Conservation (phyloP, 768 basidiomycete species). For the Leucosporidium scottii region DNA sequence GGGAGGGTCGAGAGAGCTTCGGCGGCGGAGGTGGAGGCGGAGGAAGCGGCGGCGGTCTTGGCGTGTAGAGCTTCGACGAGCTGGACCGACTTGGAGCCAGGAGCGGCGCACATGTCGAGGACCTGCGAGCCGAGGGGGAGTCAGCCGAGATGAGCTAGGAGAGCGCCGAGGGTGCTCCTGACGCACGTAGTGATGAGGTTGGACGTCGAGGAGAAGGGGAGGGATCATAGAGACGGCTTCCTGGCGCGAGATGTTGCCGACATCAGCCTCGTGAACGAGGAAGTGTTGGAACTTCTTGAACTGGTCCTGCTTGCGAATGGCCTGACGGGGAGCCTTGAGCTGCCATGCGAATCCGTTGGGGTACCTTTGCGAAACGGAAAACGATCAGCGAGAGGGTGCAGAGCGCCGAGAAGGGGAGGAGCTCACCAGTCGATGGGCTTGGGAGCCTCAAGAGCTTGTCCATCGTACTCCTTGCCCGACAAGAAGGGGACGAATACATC, state of each 20-base stretch:
- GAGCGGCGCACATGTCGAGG: constrained; percentile 97
- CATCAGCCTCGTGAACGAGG: constrained; percentile 95
- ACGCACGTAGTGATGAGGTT: constrained; percentile 68
- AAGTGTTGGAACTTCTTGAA: constrained; percentile 95
- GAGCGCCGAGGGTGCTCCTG: background rate
- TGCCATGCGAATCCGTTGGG: constrained; percentile 95
- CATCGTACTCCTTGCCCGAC: constrained; percentile 67
- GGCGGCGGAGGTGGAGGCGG: constrained; percentile 39
- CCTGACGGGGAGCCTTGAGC: constrained; percentile 81
- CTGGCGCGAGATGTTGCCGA: constrained; percentile 90
- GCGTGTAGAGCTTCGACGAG: constrained; percentile 90
- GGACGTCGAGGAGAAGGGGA: constrained; percentile 86
- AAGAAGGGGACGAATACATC: constrained; percentile 70
- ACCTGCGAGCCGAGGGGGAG: constrained; percentile 48
- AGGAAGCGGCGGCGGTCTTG: constrained; percentile 53
- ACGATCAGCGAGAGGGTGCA: background rate
- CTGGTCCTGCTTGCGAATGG: constrained; percentile 74
- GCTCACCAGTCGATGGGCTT: constrained; percentile 74
- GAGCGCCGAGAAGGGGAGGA: background rate
- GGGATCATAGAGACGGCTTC: constrained; percentile 99
- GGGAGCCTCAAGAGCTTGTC: constrained; percentile 66
- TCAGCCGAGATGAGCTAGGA: constrained; percentile 3
- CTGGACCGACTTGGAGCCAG: constrained; percentile 97
- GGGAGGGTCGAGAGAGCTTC: constrained; percentile 48
- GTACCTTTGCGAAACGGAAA: constrained; percentile 55